A percentile compares a stretch with the other conserved stretches of the same genome.
phyloP scores from a whole-genome alignment of 208 protist genomes.

The Trypanosoma lewisi region DNA sequence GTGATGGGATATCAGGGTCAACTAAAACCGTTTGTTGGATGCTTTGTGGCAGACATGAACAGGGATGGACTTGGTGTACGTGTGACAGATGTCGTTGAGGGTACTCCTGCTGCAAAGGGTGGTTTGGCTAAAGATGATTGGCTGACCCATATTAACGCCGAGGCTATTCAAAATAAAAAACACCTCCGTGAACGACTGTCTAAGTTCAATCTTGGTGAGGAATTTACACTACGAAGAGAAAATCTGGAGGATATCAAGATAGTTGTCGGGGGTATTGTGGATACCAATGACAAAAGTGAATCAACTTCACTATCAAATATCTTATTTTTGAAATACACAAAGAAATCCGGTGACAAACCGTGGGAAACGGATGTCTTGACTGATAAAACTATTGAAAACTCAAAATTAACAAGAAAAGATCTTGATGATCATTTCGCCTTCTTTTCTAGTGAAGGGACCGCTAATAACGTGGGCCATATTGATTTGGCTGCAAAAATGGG shows the following conservation, averaged over 20 bases:
- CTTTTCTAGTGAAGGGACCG: conserved; percentile 37
- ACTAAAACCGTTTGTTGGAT: conserved; percentile 85
- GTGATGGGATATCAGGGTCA: conserved; percentile 65
- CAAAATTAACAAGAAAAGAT: conserved; percentile 28
- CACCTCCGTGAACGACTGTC: conserved; percentile 64
- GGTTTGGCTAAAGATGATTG: conserved; percentile 85
- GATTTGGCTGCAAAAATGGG: conserved; percentile 46
- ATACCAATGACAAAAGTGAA: conserved; percentile 49
- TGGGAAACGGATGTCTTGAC: conserved; percentile 56
- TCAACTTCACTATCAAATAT: conserved; percentile 64
- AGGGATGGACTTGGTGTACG: conserved; percentile 86
- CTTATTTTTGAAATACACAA: conserved; percentile 77
- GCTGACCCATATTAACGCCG: conserved; percentile 83
- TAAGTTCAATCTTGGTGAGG: conserved; percentile 70
- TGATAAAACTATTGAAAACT: conserved; percentile 15
- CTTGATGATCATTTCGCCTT: conserved; percentile 73
- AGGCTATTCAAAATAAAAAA: conserved; percentile 75
- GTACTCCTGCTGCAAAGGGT: conserved; percentile 77
- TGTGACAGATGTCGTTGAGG: conserved; percentile 78
- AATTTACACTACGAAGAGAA: conserved; percentile 80
- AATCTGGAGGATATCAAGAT: conserved; percentile 85
- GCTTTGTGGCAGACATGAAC: conserved; percentile 87
- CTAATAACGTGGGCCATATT: conserved; percentile 26
- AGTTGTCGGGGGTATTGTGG: conserved; percentile 77
- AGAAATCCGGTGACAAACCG: conserved; percentile 32